Percentiles rank a stretch among this genome's conserved stretches.
These are phyloP conservation scores for Kwoniella botswanensis DNA, from an alignment of 768 basidiomycete species.

Conservation along the genomic window DNA sequence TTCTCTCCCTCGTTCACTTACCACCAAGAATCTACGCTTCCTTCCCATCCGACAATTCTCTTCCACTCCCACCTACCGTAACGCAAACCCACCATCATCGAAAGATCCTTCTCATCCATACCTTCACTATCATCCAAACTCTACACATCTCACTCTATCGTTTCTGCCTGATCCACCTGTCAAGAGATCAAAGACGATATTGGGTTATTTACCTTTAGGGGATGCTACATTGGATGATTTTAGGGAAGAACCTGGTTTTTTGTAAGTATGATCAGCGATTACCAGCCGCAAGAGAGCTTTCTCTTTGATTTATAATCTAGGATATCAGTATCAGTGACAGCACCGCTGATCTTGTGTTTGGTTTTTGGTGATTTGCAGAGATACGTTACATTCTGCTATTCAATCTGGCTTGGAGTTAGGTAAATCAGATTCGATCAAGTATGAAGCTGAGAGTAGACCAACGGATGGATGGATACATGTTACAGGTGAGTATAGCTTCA, in stretches of 20 bases:
- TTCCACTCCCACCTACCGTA: background rate
- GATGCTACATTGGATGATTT: slow-evolving; percentile 49
- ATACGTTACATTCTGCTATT: slow-evolving; percentile 43
- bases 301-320: background rate
- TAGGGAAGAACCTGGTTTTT: slow-evolving; percentile 47
- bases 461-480: slow-evolving; percentile 57
- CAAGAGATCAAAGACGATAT: slow-evolving; percentile 36
- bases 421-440: slow-evolving; percentile 37
- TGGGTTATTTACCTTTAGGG: slow-evolving; percentile 50
- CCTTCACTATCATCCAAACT: slow-evolving; percentile 51
- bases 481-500: slow-evolving; percentile 41
- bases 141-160: slow-evolving; percentile 40
- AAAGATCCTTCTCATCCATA: slow-evolving; percentile 55
- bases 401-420: slow-evolving; percentile 37
- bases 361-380: slow-evolving; percentile 17
- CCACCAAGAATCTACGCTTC: background rate
- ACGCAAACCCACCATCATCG: slow-evolving; percentile 6
- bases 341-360: background rate
- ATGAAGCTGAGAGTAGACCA: slow-evolving; percentile 51
- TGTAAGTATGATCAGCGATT: no score
- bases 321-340: background rate
- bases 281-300: background rate
- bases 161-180: slow-evolving; percentile 49
- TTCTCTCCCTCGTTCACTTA: background rate
- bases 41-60: background rate